Percentiles rank a stretch among this genome's conserved stretches.
Evolutionary conservation across 2,329 filamentous ascomycete species (phyloP).

Genomic region (Cephalotrichum gorgonifer): DNA sequence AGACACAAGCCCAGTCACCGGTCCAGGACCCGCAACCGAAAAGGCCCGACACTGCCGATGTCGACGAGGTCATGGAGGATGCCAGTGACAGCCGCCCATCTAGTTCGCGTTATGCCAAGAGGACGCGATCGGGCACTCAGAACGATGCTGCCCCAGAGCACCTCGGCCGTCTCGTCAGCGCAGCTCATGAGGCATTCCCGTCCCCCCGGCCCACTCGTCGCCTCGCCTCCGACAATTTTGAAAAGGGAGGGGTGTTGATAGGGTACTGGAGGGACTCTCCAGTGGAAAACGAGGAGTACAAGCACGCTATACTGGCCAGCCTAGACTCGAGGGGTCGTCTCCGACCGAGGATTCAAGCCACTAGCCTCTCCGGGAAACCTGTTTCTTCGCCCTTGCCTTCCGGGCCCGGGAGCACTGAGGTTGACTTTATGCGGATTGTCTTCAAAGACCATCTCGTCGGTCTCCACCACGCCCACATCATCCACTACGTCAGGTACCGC

Average conservation of each 20-base stretch:
- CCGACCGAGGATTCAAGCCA: slow-evolving; percentile 45
- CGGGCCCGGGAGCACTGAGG: slow-evolving; percentile 53
- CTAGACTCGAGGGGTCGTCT: slow-evolving; percentile 52
- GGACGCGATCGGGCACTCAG: neutral
- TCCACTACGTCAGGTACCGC: slow-evolving; percentile 52
- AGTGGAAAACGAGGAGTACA: slow-evolving; percentile 34
- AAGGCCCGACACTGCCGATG: neutral
- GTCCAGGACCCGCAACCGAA: no score
- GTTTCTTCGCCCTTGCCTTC: slow-evolving; percentile 40
- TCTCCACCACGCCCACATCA: slow-evolving; percentile 45
- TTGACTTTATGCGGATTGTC: slow-evolving; percentile 50
- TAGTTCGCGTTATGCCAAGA: slow-evolving; percentile 6
- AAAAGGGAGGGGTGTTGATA: slow-evolving; percentile 39
- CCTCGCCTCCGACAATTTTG: slow-evolving; percentile 9
- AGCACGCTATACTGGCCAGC: slow-evolving; percentile 51
- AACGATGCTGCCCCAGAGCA: slow-evolving; percentile 9
- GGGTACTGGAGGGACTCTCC: slow-evolving; percentile 52
- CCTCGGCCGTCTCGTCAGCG: neutral
- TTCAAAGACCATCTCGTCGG: slow-evolving; percentile 47
- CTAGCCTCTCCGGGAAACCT: slow-evolving; percentile 34
- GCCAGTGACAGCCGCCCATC: slow-evolving; percentile 2
- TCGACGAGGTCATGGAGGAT: neutral
- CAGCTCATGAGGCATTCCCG: neutral
- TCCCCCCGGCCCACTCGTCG: slow-evolving; percentile 6
- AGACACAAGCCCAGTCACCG: no score